Evolutionary conservation across 2,329 filamentous ascomycete species (phyloP), one percentile per base, ranked within the genome.

Genomic region (Aspergillus fumigatiaffinis): DNA sequence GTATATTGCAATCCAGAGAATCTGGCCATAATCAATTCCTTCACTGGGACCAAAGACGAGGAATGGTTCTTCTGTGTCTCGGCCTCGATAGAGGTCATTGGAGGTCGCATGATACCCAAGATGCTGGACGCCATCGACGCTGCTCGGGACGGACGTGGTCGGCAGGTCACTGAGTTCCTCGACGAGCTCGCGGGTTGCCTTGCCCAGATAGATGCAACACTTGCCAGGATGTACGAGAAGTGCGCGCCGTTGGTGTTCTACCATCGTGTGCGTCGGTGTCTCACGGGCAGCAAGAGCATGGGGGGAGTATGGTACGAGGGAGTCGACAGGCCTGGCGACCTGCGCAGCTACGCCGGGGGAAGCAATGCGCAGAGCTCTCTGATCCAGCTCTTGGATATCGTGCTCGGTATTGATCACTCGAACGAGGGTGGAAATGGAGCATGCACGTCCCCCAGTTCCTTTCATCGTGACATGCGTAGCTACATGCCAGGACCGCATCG

Each of bases 361-460:
- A 83, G 80, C 60, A 84, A 84, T 62, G 81, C 79, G 0, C 81
- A 83, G 62, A 82, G 80, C 66, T 82, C 80, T 0, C 60, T 84
- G 49, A 75, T 84, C 3, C 81, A 83, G 51, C 79, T 82, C 21
- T 80, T 82, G 57, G 81, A 84, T 60, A 79, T 80, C 6, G 77
- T 79, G 2, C 73, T 84, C 2, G 80, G 78, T 0, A 78, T 83
- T 20, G 73, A 78, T 29, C 81, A 84, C 61, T 65, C 72, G 4
- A 71, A 71, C 0, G 74, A 71, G 1, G 79, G 68, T 38, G 73
- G 14, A 59, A 64, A 29, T 59, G 65, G 32, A 72, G 70, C 57
- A 64, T 76, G 44, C 60, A 71, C 58, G 58, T 28, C 5, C 48
- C 3, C 48, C 57, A 26, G 9, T 48, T 7, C 25, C 35, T 32